phyloP scores from a whole-genome alignment of 306 rosid genomes.

The Vachellia pachyceras region DNA sequence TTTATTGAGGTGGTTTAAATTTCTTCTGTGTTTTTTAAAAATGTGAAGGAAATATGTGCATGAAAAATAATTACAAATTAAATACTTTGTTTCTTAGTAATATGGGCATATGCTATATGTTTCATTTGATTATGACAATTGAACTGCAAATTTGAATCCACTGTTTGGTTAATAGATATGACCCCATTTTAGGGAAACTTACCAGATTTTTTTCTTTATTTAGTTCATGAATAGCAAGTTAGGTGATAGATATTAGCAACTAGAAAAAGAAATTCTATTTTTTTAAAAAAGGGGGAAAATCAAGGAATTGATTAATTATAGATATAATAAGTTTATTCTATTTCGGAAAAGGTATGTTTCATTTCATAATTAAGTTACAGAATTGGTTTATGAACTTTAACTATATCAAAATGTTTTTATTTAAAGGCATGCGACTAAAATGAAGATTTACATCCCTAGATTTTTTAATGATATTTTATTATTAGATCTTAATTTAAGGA shows the following conservation, averaged over 20 bases:
- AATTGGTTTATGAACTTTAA: too few relatives aligned
- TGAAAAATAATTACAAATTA: too few relatives aligned
- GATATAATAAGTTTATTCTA: background rate
- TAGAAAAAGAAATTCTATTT: background rate
- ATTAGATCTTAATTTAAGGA: background rate
- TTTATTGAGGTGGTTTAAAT: too few relatives aligned
- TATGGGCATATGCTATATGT: constrained; percentile 18
- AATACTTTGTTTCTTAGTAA: constrained; percentile 17
- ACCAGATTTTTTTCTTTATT: constrained; percentile 20
- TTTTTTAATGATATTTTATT: background rate
- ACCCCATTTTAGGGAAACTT: constrained; percentile 31
- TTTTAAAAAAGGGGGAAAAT: background rate
- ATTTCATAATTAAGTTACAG: too few relatives aligned
- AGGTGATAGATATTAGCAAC: background rate
- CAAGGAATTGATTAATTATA: background rate
- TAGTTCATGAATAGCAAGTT: constrained; percentile 9
- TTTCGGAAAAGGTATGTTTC: background rate
- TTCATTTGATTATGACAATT: constrained; percentile 49
- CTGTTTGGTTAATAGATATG: constrained; percentile 22
- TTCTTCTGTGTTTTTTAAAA: background rate
- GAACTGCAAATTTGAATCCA: constrained; percentile 36
- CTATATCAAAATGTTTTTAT: too few relatives aligned
- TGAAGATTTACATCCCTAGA: background rate
- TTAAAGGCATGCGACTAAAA: background rate
- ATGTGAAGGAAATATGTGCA: background rate